Percentiles rank a stretch among this genome's conserved stretches.
Conservation (phyloP, 1,284 basidiomycete species). For the Puccinia sorghi region DNA sequence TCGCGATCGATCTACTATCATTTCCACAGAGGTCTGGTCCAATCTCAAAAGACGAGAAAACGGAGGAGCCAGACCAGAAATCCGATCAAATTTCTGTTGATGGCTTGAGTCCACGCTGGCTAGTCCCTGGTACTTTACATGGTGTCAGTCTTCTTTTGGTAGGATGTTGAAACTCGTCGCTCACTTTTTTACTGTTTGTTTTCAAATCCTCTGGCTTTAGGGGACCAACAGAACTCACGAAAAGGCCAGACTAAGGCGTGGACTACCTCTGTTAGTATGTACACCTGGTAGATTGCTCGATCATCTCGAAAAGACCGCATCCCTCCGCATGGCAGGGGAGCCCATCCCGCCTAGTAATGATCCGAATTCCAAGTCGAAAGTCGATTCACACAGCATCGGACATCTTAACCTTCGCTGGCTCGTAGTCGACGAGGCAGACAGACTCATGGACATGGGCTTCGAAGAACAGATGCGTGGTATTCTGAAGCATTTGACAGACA, state of each 20-base stretch:
- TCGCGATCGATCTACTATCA: constrained; percentile 66
- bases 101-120: constrained; percentile 69
- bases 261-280: constrained; percentile 71
- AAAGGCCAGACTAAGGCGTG: constrained; percentile 71
- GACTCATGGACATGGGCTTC: constrained; percentile 69
- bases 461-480: constrained; percentile 68
- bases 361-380: background rate
- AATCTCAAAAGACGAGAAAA: constrained; percentile 57
- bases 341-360: constrained; percentile 30
- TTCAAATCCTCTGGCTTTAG: constrained; percentile 59
- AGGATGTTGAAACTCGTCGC: background rate
- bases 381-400: constrained; percentile 4
- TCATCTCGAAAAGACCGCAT: constrained; percentile 73
- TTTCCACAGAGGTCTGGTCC: constrained; percentile 58
- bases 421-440: constrained; percentile 94
- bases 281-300: constrained; percentile 72
- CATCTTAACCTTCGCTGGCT: constrained; percentile 69
- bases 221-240: constrained; percentile 73
- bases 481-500: constrained; percentile 77
- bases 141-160: constrained; percentile 25
- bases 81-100: constrained; percentile 66
- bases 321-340: constrained; percentile 56
- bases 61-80: constrained; percentile 59
- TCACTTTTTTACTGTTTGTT: background rate
- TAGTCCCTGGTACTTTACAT: constrained; percentile 84